These are phyloP conservation scores for Pisolithus thermaeus DNA, from an alignment of 1,284 basidiomycete genomes.

Conservation along the genomic window DNA sequence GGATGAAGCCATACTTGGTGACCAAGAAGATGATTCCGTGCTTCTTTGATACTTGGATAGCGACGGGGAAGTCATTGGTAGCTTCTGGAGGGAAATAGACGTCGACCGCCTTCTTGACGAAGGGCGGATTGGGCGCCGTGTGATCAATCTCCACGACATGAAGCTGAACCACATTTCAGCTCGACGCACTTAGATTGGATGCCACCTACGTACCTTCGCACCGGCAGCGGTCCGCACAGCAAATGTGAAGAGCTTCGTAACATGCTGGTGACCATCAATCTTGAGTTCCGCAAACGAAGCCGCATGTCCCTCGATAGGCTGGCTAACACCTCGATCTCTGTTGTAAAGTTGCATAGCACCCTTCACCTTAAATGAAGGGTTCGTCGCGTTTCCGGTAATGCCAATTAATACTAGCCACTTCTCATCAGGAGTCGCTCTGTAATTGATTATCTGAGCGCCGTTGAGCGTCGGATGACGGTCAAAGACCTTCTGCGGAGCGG, in stretches of 20 bases:
- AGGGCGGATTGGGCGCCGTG: slow-evolving; percentile 90
- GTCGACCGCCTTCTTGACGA: slow-evolving; percentile 97
- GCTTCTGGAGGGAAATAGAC: slow-evolving; percentile 99
- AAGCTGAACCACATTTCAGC: slow-evolving; percentile 49
- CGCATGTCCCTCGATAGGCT: slow-evolving; percentile 98
- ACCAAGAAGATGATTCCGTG: slow-evolving; percentile 98
- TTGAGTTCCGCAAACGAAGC: slow-evolving; percentile 94
- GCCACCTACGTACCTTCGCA: slow-evolving; percentile 72
- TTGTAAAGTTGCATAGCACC: slow-evolving; percentile 95
- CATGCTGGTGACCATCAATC: slow-evolving; percentile 76
- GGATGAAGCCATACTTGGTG: slow-evolving; percentile 99
- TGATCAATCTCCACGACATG: slow-evolving; percentile 99
- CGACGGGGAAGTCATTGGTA: slow-evolving; percentile 98
- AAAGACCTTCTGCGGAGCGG: slow-evolving; percentile 86
- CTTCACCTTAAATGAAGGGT: slow-evolving; percentile 96
- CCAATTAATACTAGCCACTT: slow-evolving; percentile 98
- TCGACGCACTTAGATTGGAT: slow-evolving; percentile 9
- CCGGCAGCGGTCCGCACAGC: slow-evolving; percentile 93
- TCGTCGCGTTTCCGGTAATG: slow-evolving; percentile 90
- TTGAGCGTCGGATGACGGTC: slow-evolving; percentile 94
- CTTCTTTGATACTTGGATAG: slow-evolving; percentile 97
- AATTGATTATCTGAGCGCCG: slow-evolving; percentile 98
- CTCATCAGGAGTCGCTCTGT: slow-evolving; percentile 87
- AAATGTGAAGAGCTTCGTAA: slow-evolving; percentile 94
- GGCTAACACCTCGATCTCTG: slow-evolving; percentile 88